A percentile compares a stretch with the other conserved stretches of the same genome.
phyloP scores from a whole-genome alignment of 306 rosid species.

The Abrus precatorius region DNA sequence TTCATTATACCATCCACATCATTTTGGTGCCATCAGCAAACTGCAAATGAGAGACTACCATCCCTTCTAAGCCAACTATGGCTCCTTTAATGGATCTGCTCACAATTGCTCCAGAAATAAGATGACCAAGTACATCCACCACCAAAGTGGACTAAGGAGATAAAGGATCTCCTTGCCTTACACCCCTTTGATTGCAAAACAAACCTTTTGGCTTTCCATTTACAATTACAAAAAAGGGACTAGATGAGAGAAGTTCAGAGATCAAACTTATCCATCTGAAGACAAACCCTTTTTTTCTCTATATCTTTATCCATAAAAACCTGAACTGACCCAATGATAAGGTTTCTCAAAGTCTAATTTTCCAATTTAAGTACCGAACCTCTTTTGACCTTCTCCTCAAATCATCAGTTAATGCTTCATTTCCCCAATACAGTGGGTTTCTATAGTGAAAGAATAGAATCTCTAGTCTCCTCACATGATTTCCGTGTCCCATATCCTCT shows the following conservation, averaged over 20 bases:
- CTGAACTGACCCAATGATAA: too few species aligned
- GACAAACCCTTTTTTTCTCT: not conserved
- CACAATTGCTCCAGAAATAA: constrained; percentile 1
- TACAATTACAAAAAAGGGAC: not conserved
- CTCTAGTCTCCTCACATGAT: too few species aligned
- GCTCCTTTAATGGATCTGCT: not conserved
- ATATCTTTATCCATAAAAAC: not conserved
- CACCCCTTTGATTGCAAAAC: not conserved
- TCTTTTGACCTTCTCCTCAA: not conserved
- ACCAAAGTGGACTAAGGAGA: not conserved
- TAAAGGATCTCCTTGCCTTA: constrained; percentile 1
- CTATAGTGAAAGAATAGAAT: too few species aligned
- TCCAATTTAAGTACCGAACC: not conserved
- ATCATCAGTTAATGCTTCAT: not conserved
- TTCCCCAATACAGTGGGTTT: not conserved
- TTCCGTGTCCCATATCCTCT: too few species aligned
- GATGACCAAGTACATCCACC: not conserved
- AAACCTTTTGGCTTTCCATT: not conserved
- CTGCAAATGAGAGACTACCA: not conserved
- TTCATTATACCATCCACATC: not conserved
- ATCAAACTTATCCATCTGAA: constrained; percentile 12
- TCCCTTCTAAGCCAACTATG: not conserved
- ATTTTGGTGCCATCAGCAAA: not conserved
- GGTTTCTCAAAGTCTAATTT: too few species aligned
- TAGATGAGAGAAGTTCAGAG: not conserved